Conservation (phyloP, 179 eudicot species). For the Silene noctiflora region DNA sequence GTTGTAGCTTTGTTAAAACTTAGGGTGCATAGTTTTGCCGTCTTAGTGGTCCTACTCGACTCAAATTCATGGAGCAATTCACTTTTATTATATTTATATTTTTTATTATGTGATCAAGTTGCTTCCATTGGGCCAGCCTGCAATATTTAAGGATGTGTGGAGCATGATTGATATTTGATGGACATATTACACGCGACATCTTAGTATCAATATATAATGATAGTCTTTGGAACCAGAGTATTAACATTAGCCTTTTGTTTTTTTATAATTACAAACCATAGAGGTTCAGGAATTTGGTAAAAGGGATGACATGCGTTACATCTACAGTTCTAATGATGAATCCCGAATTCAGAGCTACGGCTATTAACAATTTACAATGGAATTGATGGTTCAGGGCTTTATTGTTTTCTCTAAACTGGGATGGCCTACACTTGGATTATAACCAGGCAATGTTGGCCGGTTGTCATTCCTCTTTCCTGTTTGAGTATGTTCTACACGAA, state of each 20-base stretch:
- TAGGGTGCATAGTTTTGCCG: neutral
- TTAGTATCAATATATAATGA: neutral
- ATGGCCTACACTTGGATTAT: constrained; percentile 61
- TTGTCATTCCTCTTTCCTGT: constrained; percentile 32
- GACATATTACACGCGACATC: neutral
- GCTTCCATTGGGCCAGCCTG: neutral
- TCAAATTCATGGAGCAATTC: neutral
- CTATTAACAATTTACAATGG: constrained; percentile 12
- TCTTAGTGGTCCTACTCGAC: neutral
- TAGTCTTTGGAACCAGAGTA: neutral
- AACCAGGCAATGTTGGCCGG: constrained; percentile 49
- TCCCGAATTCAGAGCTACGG: constrained; percentile 6
- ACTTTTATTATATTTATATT: neutral
- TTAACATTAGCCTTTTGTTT: neutral
- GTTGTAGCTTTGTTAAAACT: neutral
- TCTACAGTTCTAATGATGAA: constrained; percentile 4
- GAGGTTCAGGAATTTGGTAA: constrained; percentile 11
- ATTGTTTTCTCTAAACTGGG: constrained; percentile 14
- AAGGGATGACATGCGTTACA: neutral
- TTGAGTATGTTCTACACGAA: constrained; percentile 15
- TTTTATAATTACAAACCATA: neutral
- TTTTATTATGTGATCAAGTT: neutral
- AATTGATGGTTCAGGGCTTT: constrained; percentile 27
- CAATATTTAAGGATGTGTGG: neutral
- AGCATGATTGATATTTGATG: constrained; percentile 1